Conservation (phyloP, 192 early-diverging fungal species). For the Coemansia sp. region DNA sequence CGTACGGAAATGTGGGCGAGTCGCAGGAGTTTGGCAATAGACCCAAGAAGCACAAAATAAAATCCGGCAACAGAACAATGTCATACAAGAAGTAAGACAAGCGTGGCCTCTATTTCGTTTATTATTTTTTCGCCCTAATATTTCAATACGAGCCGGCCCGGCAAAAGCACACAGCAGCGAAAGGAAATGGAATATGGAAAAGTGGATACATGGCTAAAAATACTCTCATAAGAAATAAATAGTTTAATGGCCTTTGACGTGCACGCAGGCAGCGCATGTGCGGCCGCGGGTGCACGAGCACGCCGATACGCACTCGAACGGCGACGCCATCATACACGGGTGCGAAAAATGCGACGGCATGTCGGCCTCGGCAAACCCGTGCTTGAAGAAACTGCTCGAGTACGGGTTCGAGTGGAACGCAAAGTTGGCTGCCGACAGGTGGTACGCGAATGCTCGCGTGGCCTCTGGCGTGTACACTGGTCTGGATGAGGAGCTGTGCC, state of each 20-base stretch:
- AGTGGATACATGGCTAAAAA: not conserved
- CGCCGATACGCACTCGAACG: slow-evolving; percentile 17
- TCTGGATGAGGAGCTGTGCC: not conserved
- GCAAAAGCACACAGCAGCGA: not conserved
- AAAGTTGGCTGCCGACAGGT: slow-evolving; percentile 35
- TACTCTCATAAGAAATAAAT: no score
- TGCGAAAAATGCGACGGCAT: slow-evolving; percentile 38
- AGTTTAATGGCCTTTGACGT: not conserved
- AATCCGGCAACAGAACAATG: slow-evolving; percentile 35
- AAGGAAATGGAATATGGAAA: not conserved
- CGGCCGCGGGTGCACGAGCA: slow-evolving; percentile 19
- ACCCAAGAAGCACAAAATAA: slow-evolving; percentile 13
- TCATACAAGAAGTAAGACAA: slow-evolving; percentile 32
- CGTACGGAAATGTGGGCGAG: slow-evolving; percentile 25
- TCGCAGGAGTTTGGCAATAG: slow-evolving; percentile 16
- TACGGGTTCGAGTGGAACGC: slow-evolving; percentile 47
- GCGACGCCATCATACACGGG: slow-evolving; percentile 44
- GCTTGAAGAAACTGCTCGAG: slow-evolving; percentile 42
- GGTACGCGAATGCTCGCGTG: slow-evolving; percentile 25
- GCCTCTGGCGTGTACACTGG: slow-evolving; percentile 8
- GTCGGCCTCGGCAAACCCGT: slow-evolving; percentile 40
- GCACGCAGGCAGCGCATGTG: slow-evolving; percentile 10
- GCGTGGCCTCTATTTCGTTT: not conserved
- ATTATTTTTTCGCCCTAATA: no score
- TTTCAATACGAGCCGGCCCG: not conserved